Base-by-base conservation (phyloP, 2,329 filamentous ascomycete species). In the Emmonsia crescens region DNA sequence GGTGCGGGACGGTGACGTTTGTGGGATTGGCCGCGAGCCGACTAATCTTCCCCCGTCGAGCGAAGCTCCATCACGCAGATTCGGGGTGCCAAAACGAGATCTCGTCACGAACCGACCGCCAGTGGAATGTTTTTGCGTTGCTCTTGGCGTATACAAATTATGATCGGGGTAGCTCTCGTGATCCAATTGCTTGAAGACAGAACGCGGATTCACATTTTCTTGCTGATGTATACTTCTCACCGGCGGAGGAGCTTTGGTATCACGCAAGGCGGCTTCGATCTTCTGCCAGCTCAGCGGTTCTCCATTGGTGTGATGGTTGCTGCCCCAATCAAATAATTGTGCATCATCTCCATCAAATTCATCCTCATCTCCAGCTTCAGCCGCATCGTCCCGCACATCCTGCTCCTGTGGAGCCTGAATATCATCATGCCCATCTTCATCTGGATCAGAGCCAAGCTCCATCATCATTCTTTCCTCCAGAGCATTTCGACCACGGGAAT, bases 251-350 rank as follows among this genome's bases (percentile, higher is more conserved):
- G 44, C 19, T 44, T 54, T 52, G 33, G 62, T 52, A 27, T 63
- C 64, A 38, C 60, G 62, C 29, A 68, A 66, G 19, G 73, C 71
- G 48, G 67, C 69, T 72, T 73, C 76, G 64, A 75, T 76, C 62
- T 69, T 72, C 63, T 75, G 73, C 64, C 71, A 72, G 64, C 72
- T 75, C 52, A 75, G 64, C 12, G 71, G 72, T 59, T 73, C 72
- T 27, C 42, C 40, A 33, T 49, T 62, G n/a, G 33, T 44, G 1
- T 44, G 16, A 10, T 57, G 33, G 21, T 38, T 61, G 29, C 2
- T 61, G 57, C 70, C 67, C 66, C 72, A 72, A 57, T 71, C 68
- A 44, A 68, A 68, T 59, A 65, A 65, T 56, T 67, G 63, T 8
- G 59, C 61, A 54, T 62, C 57, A 19, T 65, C 62, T 5, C 62